Conservation (phyloP, 306 rosid genomes). For the Citrullus amarus region DNA sequence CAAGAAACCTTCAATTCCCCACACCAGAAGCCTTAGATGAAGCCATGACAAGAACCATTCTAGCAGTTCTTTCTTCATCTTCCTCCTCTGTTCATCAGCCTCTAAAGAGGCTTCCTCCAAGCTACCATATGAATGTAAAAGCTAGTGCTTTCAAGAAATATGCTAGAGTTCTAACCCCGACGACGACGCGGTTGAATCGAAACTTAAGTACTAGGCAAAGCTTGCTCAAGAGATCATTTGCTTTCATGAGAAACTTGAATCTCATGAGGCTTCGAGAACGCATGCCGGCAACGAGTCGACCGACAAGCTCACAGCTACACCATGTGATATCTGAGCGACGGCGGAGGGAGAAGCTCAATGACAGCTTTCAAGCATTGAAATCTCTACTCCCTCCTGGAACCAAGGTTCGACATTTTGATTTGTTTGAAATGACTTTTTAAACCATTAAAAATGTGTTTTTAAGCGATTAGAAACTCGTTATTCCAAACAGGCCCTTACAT, state of each 20-base stretch:
- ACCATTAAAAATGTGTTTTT: too few species aligned
- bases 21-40: constrained; percentile 34
- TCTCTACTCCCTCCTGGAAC: constrained; percentile 70
- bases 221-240: constrained; percentile 45
- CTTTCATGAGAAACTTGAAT: constrained; percentile 39
- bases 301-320: constrained; percentile 44
- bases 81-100: constrained; percentile 19
- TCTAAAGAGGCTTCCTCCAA: background rate
- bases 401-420: constrained; percentile 30
- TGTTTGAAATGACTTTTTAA: too few species aligned
- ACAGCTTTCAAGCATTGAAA: constrained; percentile 62
- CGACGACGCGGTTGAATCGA: constrained; percentile 11
- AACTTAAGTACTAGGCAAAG: constrained; percentile 20
- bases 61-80: constrained; percentile 33
- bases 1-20: constrained; percentile 26
- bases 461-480: background rate
- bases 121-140: background rate
- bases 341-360: constrained; percentile 75
- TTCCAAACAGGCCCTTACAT: too few species aligned
- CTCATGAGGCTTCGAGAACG: constrained; percentile 30
- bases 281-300: constrained; percentile 30
- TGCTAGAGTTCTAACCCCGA: constrained; percentile 9
- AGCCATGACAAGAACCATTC: constrained; percentile 48
- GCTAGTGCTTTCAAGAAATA: constrained; percentile 48
- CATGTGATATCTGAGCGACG: constrained; percentile 76